These are phyloP conservation scores for Solanum lycopersicoides DNA, from an alignment of 257 asterid species.

Conservation along the genomic window DNA sequence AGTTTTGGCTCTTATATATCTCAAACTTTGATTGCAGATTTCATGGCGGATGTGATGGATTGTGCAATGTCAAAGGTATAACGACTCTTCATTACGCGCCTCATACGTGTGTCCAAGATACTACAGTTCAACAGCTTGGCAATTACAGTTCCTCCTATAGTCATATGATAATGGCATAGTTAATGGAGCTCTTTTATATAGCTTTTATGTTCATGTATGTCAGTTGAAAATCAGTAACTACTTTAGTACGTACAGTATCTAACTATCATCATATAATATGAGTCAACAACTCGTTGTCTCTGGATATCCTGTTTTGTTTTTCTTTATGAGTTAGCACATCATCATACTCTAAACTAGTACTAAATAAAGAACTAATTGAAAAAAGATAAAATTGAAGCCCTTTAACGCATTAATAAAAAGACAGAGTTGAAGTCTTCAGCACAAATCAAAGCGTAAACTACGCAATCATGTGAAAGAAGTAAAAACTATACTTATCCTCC, in stretches of 20 bases:
- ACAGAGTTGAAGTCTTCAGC: background rate
- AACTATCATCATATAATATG: background rate
- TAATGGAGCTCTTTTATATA: background rate
- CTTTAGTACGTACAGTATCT: background rate
- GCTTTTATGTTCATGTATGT: background rate
- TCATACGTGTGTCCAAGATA: background rate
- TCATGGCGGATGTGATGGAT: conserved; percentile 69
- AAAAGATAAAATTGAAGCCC: background rate
- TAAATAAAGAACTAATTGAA: no score
- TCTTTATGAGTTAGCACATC: background rate
- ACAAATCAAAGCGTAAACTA: background rate
- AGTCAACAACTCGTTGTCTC: conserved; percentile 1
- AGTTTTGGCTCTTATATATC: background rate
- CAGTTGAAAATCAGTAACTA: background rate
- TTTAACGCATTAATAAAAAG: background rate
- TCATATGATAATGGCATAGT: background rate
- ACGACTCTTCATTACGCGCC: background rate
- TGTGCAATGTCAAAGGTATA: conserved; percentile 47
- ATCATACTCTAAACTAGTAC: background rate
- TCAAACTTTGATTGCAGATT: conserved; percentile 30
- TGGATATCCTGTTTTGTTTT: background rate
- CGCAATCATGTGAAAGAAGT: background rate
- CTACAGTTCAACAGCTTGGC: background rate
- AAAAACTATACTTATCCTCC: background rate
- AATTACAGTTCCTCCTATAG: background rate